Conservation (phyloP, 2,329 filamentous ascomycete genomes). For the Aspergillus sp. region DNA sequence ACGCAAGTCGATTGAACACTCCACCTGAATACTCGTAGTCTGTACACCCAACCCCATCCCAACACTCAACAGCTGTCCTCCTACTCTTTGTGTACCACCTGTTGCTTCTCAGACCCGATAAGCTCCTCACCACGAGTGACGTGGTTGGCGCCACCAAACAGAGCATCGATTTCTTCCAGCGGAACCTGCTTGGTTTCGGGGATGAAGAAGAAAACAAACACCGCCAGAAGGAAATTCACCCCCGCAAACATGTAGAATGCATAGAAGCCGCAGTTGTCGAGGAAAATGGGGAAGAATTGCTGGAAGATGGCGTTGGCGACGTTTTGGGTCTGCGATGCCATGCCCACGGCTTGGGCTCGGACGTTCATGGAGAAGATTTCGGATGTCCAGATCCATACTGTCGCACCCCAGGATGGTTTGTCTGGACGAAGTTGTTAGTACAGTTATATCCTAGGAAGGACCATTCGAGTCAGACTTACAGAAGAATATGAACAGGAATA, state of each 20-base stretch:
- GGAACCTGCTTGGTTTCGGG: constrained; percentile 52
- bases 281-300: constrained; percentile 69
- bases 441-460: background rate
- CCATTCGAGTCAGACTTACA: constrained; percentile 18
- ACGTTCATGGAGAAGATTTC: constrained; percentile 72
- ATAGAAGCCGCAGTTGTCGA: constrained; percentile 58
- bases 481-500: constrained; percentile 63
- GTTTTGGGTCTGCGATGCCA: constrained; percentile 63
- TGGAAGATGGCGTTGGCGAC: constrained; percentile 67
- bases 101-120: constrained; percentile 25
- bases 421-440: constrained; percentile 42
- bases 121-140: constrained; percentile 34
- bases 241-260: constrained; percentile 58
- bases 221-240: constrained; percentile 51
- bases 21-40: background rate
- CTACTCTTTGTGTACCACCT: constrained; percentile 6
- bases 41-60: background rate
- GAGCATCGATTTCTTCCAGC: constrained; percentile 39
- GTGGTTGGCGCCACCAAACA: constrained; percentile 41
- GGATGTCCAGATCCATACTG: constrained; percentile 70
- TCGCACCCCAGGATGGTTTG: constrained; percentile 69
- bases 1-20: background rate
- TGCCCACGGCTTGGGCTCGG: constrained; percentile 68
- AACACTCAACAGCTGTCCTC: background rate
- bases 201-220: constrained; percentile 53